These are phyloP conservation scores for Plasmodium gallinaceum DNA, from an alignment of 169 alveolate species.

Conservation along the genomic window DNA sequence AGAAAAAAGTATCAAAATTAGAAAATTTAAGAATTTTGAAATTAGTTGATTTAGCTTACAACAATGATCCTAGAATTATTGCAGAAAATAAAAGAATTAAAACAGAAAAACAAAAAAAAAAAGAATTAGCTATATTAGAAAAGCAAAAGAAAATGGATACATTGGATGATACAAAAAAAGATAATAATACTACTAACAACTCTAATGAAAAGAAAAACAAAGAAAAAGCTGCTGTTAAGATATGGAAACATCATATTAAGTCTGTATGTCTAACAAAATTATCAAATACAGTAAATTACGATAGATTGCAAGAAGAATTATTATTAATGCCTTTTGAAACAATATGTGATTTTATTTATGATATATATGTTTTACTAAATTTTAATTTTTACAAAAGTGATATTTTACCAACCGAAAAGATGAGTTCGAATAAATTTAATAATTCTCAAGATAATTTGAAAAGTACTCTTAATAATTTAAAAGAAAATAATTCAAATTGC, in stretches of 20 bases:
- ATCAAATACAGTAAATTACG: constrained; percentile 31
- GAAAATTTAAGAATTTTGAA: constrained; percentile 93
- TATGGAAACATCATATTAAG: constrained; percentile 78
- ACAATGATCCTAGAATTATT: constrained; percentile 89
- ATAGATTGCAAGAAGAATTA: constrained; percentile 31
- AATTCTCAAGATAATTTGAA: too few relatives aligned
- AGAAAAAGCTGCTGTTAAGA: constrained; percentile 74
- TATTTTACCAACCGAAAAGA: not conserved
- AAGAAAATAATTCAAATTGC: too few relatives aligned
- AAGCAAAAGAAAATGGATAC: constrained; percentile 78
- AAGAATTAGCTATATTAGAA: constrained; percentile 68
- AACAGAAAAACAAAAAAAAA: constrained; percentile 83
- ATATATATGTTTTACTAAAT: constrained; percentile 48
- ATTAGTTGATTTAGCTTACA: constrained; percentile 92
- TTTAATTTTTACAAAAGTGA: constrained; percentile 16
- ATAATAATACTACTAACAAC: constrained; percentile 75
- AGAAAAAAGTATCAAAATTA: constrained; percentile 88
- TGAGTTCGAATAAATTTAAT: not conserved
- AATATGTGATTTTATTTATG: constrained; percentile 61
- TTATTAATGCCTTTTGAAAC: constrained; percentile 55
- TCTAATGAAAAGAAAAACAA: constrained; percentile 79
- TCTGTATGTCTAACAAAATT: constrained; percentile 76
- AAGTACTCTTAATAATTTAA: too few relatives aligned
- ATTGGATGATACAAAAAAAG: constrained; percentile 83
- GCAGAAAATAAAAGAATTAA: constrained; percentile 81